Evolutionary conservation across 2,329 filamentous ascomycete species (phyloP).

Genomic region (Aspergillus sojae): DNA sequence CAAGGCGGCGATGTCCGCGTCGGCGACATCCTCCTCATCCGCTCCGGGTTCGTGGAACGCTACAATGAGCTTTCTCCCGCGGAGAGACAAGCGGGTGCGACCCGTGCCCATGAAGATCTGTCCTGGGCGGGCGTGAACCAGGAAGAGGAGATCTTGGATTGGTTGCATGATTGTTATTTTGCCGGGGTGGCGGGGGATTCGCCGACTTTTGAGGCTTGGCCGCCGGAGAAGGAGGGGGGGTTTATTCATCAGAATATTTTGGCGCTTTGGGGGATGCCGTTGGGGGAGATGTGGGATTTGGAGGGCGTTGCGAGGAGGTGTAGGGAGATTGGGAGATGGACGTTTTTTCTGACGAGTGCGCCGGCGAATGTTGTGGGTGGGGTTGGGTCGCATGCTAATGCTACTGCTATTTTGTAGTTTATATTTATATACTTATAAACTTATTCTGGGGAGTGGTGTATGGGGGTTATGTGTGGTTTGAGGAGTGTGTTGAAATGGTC

Average conservation of each 20-base stretch:
- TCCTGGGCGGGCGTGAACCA: slow-evolving; percentile 55
- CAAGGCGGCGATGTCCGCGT: slow-evolving; percentile 59
- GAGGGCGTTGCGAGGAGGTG: slow-evolving; percentile 40
- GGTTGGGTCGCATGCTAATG: slow-evolving; percentile 37
- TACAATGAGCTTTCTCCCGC: slow-evolving; percentile 52
- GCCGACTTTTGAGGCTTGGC: slow-evolving; percentile 66
- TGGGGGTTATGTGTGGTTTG: neutral
- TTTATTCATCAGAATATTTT: slow-evolving; percentile 46
- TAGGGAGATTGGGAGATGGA: slow-evolving; percentile 40
- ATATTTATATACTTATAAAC: no score
- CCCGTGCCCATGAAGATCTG: slow-evolving; percentile 41
- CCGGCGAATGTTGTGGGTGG: slow-evolving; percentile 44
- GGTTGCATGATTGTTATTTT: slow-evolving; percentile 72
- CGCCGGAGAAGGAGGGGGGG: slow-evolving; percentile 43
- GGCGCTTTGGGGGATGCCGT: slow-evolving; percentile 48
- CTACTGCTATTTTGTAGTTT: slow-evolving; percentile 34
- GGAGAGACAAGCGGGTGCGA: slow-evolving; percentile 35
- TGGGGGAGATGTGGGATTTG: slow-evolving; percentile 51
- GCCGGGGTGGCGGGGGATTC: slow-evolving; percentile 66
- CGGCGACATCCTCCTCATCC: slow-evolving; percentile 68
- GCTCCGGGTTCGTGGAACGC: slow-evolving; percentile 64
- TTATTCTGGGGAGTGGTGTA: neutral
- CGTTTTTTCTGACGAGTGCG: slow-evolving; percentile 47
- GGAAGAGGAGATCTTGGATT: slow-evolving; percentile 60
- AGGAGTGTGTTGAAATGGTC: neutral